phyloP scores from a whole-genome alignment of 1,284 basidiomycete genomes.

The Cutaneotrichosporon daszewskae region DNA sequence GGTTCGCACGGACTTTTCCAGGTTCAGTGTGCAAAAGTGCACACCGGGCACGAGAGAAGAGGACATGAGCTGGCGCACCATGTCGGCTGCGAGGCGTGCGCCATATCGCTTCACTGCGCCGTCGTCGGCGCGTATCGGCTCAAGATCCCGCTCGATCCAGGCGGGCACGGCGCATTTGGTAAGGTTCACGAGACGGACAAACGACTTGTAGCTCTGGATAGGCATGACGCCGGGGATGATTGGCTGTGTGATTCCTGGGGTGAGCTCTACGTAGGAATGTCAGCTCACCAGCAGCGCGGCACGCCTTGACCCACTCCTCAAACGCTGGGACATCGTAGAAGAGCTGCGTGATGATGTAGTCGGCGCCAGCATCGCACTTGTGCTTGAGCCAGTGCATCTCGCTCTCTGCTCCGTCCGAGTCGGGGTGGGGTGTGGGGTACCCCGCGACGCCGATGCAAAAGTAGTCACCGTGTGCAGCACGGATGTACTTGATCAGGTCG shows the following conservation, averaged over 20 bases:
- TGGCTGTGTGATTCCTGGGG: slow-evolving; percentile 75
- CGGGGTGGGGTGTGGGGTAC: slow-evolving; percentile 88
- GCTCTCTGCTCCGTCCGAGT: slow-evolving; percentile 60
- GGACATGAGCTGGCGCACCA: slow-evolving; percentile 54
- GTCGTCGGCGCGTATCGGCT: slow-evolving; percentile 82
- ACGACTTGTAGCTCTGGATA: slow-evolving; percentile 91
- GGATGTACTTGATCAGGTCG: slow-evolving; percentile 88
- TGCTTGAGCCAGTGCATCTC: slow-evolving; percentile 73
- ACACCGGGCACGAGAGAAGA: slow-evolving; percentile 70
- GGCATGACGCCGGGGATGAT: slow-evolving; percentile 98
- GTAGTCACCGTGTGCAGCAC: slow-evolving; percentile 71
- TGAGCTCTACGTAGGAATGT: neutral
- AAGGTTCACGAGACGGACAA: slow-evolving; percentile 82
- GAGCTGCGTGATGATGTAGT: slow-evolving; percentile 93
- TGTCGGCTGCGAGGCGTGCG: slow-evolving; percentile 67
- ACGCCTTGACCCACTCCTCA: slow-evolving; percentile 66
- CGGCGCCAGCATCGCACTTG: slow-evolving; percentile 91
- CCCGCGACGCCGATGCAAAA: slow-evolving; percentile 74
- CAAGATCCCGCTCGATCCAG: slow-evolving; percentile 62
- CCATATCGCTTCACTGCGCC: slow-evolving; percentile 87
- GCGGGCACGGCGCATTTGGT: slow-evolving; percentile 76
- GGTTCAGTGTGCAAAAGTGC: slow-evolving; percentile 94
- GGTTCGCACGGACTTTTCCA: slow-evolving; percentile 91
- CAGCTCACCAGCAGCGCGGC: slow-evolving; percentile 62
- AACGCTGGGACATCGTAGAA: slow-evolving; percentile 93